A percentile compares a stretch with the other conserved stretches of the same genome.
Conservation (phyloP, 352 stramenopile species). For the Phytopythium chamaehyphon region DNA sequence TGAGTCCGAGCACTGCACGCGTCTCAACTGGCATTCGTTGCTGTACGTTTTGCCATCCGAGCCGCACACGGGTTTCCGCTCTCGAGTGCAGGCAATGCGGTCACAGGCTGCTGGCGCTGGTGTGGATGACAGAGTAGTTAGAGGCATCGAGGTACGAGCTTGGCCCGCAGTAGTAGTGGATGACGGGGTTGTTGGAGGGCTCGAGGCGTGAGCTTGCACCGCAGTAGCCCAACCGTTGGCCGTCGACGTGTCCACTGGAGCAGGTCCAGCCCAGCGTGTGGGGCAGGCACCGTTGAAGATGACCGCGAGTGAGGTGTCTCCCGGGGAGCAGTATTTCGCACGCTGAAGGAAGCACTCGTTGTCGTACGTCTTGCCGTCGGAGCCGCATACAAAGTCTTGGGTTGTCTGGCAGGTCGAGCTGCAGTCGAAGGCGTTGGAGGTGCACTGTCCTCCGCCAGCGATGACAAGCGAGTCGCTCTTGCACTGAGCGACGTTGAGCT, state of each 20-base stretch:
- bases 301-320: slow-evolving; percentile 17
- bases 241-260: slow-evolving; percentile 7
- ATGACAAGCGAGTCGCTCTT: slow-evolving; percentile 13
- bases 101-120: too few relatives aligned
- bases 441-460: too few relatives aligned
- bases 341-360: slow-evolving; percentile 18
- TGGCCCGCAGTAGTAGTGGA: too few relatives aligned
- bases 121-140: too few relatives aligned
- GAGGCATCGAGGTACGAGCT: too few relatives aligned
- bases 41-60: slow-evolving; percentile 37
- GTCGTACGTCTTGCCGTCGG: slow-evolving; percentile 26
- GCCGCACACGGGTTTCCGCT: too few relatives aligned
- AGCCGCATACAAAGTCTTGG: slow-evolving; percentile 22
- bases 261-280: too few relatives aligned
- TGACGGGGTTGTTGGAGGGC: too few relatives aligned
- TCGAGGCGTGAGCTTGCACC: too few relatives aligned
- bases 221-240: too few relatives aligned
- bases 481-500: slow-evolving; percentile 36
- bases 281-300: slow-evolving; percentile 7
- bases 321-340: slow-evolving; percentile 1
- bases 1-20: too few relatives aligned
- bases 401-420: neutral
- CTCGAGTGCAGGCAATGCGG: too few relatives aligned
- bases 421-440: slow-evolving; percentile 2
- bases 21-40: slow-evolving; percentile 26